phyloP scores from a whole-genome alignment of 225 moss, liverwort and hornwort species.

The Polytrichum commune region DNA sequence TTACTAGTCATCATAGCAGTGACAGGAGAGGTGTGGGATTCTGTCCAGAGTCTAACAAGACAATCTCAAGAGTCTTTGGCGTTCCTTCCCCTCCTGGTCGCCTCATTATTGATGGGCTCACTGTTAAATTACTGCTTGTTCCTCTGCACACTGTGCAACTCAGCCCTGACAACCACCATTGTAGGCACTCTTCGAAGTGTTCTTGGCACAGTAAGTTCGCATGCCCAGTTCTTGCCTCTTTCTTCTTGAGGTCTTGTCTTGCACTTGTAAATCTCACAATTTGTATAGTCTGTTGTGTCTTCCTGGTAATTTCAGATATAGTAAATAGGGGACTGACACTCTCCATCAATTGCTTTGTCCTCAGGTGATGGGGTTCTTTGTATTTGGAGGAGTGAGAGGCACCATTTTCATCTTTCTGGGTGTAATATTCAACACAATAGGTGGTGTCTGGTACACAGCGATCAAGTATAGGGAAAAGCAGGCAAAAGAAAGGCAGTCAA shows the following conservation, averaged over 20 bases:
- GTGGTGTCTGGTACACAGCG: slow-evolving; percentile 59
- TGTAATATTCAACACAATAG: slow-evolving; percentile 54
- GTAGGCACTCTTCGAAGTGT: slow-evolving; percentile 62
- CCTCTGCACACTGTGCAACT: slow-evolving; percentile 66
- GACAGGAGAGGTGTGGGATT: slow-evolving; percentile 59
- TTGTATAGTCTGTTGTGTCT: too few species aligned
- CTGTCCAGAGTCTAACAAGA: slow-evolving; percentile 37
- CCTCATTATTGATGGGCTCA: slow-evolving; percentile 59
- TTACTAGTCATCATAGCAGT: slow-evolving; percentile 41
- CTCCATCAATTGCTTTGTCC: slow-evolving; percentile 7
- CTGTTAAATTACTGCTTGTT: slow-evolving; percentile 64
- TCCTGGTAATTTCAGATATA: too few species aligned
- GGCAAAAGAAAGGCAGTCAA: slow-evolving; percentile 20
- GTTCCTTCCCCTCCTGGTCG: slow-evolving; percentile 44
- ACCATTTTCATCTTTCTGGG: slow-evolving; percentile 55
- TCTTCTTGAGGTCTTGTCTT: not conserved
- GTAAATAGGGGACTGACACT: too few species aligned
- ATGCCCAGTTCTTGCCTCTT: not conserved
- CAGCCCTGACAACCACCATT: slow-evolving; percentile 62
- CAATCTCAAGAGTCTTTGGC: slow-evolving; percentile 40
- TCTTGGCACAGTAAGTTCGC: slow-evolving; percentile 47
- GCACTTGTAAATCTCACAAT: too few species aligned
- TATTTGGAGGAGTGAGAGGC: slow-evolving; percentile 60
- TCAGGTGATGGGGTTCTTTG: slow-evolving; percentile 59
- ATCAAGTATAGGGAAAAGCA: slow-evolving; percentile 51